phyloP scores from a whole-genome alignment of 306 rosid species.

The Ormosia semicastrata region DNA sequence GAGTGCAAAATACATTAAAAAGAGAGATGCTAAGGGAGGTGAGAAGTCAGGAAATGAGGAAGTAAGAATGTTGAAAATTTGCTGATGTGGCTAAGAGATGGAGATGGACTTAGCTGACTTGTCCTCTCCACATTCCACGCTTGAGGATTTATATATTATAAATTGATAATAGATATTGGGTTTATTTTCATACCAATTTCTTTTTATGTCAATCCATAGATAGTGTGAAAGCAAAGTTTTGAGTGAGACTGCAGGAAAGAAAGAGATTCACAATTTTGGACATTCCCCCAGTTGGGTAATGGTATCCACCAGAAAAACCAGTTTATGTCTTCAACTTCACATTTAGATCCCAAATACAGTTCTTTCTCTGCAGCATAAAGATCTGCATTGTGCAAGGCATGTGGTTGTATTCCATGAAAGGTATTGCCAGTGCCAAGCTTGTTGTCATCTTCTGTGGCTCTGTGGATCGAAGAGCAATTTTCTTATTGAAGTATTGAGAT shows the following conservation, averaged over 20 bases:
- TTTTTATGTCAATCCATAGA: background rate
- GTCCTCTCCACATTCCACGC: too few species aligned
- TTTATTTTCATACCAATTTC: background rate
- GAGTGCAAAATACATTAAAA: too few species aligned
- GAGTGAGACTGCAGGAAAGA: background rate
- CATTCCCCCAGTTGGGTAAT: slow-evolving; percentile 51
- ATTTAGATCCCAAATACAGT: slow-evolving; percentile 47
- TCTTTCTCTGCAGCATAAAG: slow-evolving; percentile 51
- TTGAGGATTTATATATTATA: too few species aligned
- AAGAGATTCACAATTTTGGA: slow-evolving; percentile 51
- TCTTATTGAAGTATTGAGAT: too few species aligned
- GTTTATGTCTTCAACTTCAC: slow-evolving; percentile 45
- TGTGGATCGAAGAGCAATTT: slow-evolving; percentile 44
- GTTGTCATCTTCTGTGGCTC: slow-evolving; percentile 51
- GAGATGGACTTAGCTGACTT: too few species aligned
- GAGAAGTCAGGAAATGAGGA: too few species aligned
- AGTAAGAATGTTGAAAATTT: too few species aligned
- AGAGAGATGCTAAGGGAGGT: too few species aligned
- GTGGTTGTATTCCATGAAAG: slow-evolving; percentile 32
- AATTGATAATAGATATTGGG: background rate
- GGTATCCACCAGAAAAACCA: slow-evolving; percentile 59
- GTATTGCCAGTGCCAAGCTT: slow-evolving; percentile 40
- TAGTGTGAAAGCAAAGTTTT: background rate
- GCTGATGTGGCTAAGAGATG: too few species aligned
- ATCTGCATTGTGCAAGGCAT: slow-evolving; percentile 35